phyloP scores from a whole-genome alignment of 139 green algal genomes.

The Chlorella sp. region DNA sequence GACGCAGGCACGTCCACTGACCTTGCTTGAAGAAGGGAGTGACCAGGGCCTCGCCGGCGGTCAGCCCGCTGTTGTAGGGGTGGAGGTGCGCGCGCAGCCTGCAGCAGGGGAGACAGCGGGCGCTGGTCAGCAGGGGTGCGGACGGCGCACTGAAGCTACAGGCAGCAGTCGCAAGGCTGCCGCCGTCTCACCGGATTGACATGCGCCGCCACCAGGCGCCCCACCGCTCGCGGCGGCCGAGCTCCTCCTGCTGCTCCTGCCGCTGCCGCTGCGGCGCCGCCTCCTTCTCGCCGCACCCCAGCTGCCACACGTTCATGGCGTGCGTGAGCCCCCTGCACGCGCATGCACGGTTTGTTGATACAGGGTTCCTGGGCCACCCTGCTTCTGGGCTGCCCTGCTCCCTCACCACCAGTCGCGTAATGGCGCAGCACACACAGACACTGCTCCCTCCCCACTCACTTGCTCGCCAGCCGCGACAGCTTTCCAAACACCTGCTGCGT shows the following conservation, averaged over 20 bases:
- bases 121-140: neutral
- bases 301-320: too few relatives aligned
- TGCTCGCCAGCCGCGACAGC: neutral
- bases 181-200: conserved; percentile 3
- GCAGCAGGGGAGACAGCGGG: neutral
- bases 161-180: neutral
- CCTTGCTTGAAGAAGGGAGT: conserved; percentile 58
- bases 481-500: neutral
- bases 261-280: neutral
- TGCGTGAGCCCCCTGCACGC: too few relatives aligned
- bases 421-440: too few relatives aligned
- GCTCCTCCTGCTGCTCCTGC: neutral
- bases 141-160: neutral
- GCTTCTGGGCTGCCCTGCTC: too few relatives aligned
- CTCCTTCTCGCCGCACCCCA: too few relatives aligned
- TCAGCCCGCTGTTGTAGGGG: conserved; percentile 46
- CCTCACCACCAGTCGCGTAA: too few relatives aligned
- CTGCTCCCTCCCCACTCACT: neutral
- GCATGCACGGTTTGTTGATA: too few relatives aligned
- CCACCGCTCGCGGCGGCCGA: neutral
- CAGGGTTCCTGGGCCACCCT: too few relatives aligned
- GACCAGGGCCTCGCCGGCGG: conserved; percentile 40
- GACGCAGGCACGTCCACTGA: too few relatives aligned
- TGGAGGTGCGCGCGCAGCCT: conserved; percentile 31
- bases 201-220: conserved; percentile 14